A percentile compares a stretch with the other conserved stretches of the same genome.
phyloP scores from a whole-genome alignment of 345 rosid species.

The Citrus maxima region DNA sequence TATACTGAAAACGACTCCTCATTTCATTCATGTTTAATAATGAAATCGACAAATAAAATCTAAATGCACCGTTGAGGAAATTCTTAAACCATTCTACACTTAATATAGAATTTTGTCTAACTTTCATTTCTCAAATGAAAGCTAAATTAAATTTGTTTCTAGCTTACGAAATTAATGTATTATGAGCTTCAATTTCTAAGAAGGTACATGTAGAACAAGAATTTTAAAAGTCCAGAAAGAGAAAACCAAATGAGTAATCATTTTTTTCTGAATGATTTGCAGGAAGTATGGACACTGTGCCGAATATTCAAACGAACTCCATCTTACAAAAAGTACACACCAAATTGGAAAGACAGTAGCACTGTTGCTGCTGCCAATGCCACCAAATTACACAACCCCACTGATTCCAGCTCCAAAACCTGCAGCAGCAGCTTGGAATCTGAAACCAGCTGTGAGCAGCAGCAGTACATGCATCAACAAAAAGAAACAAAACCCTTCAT shows the following conservation, averaged over 20 bases:
- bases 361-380: not conserved
- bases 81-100: not conserved
- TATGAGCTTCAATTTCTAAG: no score
- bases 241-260: not conserved
- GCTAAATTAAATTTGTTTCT: not conserved
- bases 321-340: conserved; percentile 36
- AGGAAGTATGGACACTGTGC: conserved; percentile 91
- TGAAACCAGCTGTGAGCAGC: conserved; percentile 32
- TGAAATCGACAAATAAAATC: no score
- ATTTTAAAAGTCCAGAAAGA: not conserved
- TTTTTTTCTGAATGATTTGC: not conserved
- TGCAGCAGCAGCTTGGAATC: conserved; percentile 61
- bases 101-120: not conserved
- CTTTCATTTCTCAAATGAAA: not conserved
- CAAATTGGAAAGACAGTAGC: conserved; percentile 18
- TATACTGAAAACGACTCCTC: no score
- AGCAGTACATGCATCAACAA: conserved; percentile 5
- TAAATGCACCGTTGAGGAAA: no score
- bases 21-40: no score
- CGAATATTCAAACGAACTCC: conserved; percentile 66
- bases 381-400: conserved; percentile 19
- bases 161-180: not conserved
- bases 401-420: conserved; percentile 45
- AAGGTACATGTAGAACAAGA: no score
- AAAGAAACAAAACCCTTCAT: conserved; percentile 19